Conservation (phyloP, 768 basidiomycete species). For the Hemileccinum impolitum region DNA sequence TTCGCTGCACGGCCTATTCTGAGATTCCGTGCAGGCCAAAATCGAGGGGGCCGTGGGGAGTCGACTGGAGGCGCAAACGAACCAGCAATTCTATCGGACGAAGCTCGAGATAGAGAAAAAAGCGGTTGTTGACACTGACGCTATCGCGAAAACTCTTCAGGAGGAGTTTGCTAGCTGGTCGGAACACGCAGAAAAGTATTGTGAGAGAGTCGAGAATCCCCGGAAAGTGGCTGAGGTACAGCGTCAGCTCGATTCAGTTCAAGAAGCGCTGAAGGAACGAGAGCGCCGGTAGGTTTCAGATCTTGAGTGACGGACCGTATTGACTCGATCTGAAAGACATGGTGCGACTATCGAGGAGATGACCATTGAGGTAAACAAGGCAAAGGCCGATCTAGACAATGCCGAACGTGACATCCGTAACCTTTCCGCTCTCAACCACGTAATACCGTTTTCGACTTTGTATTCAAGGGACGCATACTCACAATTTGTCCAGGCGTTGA, state of each 20-base stretch:
- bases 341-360: slow-evolving; percentile 79
- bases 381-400: slow-evolving; percentile 53
- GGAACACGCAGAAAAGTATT: slow-evolving; percentile 58
- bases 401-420: slow-evolving; percentile 62
- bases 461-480: slow-evolving; percentile 1
- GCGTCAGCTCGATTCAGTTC: slow-evolving; percentile 57
- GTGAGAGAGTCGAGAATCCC: slow-evolving; percentile 52
- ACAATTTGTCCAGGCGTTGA: slow-evolving; percentile 51
- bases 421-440: slow-evolving; percentile 65
- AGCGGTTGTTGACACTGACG: slow-evolving; percentile 44
- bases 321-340: slow-evolving; percentile 42
- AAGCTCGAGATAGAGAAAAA: slow-evolving; percentile 53
- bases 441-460: slow-evolving; percentile 23
- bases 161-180: slow-evolving; percentile 70
- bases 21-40: slow-evolving; percentile 37
- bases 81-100: slow-evolving; percentile 43
- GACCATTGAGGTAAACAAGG: slow-evolving; percentile 64
- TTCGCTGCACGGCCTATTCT: not conserved
- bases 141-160: slow-evolving; percentile 47
- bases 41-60: slow-evolving; percentile 46
- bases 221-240: slow-evolving; percentile 56
- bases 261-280: slow-evolving; percentile 62
- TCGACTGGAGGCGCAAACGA: slow-evolving; percentile 50
- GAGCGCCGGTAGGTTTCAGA: slow-evolving; percentile 50
- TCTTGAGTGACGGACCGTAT: not conserved